Conservation (phyloP, 345 rosid species). For the Melastoma malabathricum region DNA sequence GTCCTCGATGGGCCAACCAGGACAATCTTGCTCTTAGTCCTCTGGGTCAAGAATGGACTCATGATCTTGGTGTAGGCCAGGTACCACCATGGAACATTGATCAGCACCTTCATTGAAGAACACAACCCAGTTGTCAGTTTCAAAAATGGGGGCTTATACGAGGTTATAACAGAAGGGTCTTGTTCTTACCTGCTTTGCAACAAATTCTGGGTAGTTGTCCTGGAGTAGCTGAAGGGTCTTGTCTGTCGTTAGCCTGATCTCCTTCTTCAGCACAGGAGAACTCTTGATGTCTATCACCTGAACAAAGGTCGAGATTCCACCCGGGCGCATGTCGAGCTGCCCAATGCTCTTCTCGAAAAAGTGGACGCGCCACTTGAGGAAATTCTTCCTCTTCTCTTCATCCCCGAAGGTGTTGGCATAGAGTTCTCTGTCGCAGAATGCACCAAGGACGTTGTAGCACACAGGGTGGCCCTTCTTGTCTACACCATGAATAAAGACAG, state of each 20-base stretch:
- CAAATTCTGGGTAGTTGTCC: conserved; percentile 55
- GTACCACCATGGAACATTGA: conserved; percentile 83
- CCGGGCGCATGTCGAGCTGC: conserved; percentile 59
- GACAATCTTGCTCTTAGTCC: conserved; percentile 70
- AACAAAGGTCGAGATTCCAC: conserved; percentile 42
- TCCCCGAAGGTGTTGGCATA: conserved; percentile 42
- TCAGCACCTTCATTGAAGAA: conserved; percentile 29
- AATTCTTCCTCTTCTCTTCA: conserved; percentile 53
- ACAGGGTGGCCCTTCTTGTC: conserved; percentile 81
- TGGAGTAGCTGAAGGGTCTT: conserved; percentile 60
- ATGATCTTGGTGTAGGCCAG: conserved; percentile 45
- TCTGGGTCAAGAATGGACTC: conserved; percentile 58
- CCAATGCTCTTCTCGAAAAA: conserved; percentile 66
- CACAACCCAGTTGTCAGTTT: not conserved
- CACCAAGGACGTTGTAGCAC: conserved; percentile 73
- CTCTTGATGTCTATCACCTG: conserved; percentile 73
- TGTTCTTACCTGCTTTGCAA: conserved; percentile 40
- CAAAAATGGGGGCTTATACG: no score
- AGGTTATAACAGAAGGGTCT: no score
- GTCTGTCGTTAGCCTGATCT: conserved; percentile 51
- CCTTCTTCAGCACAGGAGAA: conserved; percentile 57
- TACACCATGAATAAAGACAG: conserved; percentile 62
- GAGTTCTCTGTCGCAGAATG: conserved; percentile 60
- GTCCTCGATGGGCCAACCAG: conserved; percentile 44
- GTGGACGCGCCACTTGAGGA: conserved; percentile 78